Base-by-base conservation (phyloP, 768 basidiomycete genomes). In the Lactarius hengduanensis region DNA sequence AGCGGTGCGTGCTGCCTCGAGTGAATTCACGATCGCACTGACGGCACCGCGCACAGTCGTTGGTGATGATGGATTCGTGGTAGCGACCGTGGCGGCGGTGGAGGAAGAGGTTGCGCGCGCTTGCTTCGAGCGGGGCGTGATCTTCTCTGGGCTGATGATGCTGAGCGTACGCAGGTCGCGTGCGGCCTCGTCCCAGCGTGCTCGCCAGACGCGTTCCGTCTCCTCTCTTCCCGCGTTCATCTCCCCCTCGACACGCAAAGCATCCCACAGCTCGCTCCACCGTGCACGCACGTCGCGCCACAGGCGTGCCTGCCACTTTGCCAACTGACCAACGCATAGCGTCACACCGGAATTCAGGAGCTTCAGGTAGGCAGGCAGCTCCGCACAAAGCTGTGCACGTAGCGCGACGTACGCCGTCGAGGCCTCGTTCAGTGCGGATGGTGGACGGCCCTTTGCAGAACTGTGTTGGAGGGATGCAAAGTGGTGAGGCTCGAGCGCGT, bases 251-350 rank as follows among this genome's bases (percentile, higher is more conserved):
- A 75, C 74, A 58, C 76, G 74, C 54, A 77, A 71, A 26, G 78
- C 90, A 66, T 92, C 89, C 92, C 92, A 94, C n/a, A 94, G 76
- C n/a, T 86, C 87, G 2, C 80, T 82, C 92, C 92, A 94, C 34
- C 82, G 78, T 59, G 85, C 84, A 53, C 83, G 80, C 7, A 90
- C 82, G 45, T 83, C 83, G 18, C 74, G 66, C 78, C 85, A 93
- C 72, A 89, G 90, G 28, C 76, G 74, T 2, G 79, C 79, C 73
- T 93, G 91, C 64, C 85, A 80, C 6, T 77, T 75, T 0, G 83
- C 83, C 32, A 92, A 77, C 30, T 83, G 79, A 3, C 78, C 71
- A 0, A 91, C 79, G 61, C 82, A 80, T 5, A 79, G 73, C 0
- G 78, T 79, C 41, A 91, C 79, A 20, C 90, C 91, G n/a, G 76